These are phyloP conservation scores for Macrophomina tecta DNA, from an alignment of 2,329 filamentous ascomycete genomes.

Conservation along the genomic window DNA sequence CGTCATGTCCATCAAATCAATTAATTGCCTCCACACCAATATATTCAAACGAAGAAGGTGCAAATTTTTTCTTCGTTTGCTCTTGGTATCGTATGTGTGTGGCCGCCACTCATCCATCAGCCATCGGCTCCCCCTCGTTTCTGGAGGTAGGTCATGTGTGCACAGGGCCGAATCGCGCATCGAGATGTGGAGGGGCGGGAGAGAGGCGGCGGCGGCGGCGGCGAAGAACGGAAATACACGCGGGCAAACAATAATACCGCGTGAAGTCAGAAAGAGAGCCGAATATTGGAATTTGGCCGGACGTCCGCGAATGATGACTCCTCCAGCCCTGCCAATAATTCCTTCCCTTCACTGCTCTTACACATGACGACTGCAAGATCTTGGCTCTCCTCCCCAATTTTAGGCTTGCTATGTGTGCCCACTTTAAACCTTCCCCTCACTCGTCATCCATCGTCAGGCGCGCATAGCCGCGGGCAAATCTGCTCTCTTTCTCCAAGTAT, in stretches of 20 bases:
- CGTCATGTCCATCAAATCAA: not conserved
- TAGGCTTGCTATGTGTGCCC: not conserved
- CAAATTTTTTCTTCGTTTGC: not conserved
- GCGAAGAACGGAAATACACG: too few relatives aligned
- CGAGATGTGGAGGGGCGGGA: not conserved
- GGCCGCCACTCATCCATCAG: too few relatives aligned
- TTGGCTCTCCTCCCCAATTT: not conserved
- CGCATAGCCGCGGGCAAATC: not conserved
- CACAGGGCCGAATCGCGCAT: too few relatives aligned
- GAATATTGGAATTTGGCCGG: not conserved
- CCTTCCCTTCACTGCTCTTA: too few relatives aligned
- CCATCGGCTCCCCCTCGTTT: too few relatives aligned
- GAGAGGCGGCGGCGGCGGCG: not conserved
- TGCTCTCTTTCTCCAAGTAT: not conserved
- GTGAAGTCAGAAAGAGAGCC: not conserved
- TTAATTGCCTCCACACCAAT: slow-evolving; percentile 15
- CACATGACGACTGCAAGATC: too few relatives aligned
- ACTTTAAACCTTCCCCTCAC: not conserved
- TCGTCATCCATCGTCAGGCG: not conserved
- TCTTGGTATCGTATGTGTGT: not conserved
- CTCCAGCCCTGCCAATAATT: not conserved
- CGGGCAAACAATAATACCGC: not conserved
- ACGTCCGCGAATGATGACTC: not conserved
- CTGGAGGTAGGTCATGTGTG: not conserved
- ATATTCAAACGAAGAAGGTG: slow-evolving; percentile 6